Evolutionary conservation across 2,329 filamentous ascomycete species (phyloP).

Genomic region (Emergomyces orientalis): DNA sequence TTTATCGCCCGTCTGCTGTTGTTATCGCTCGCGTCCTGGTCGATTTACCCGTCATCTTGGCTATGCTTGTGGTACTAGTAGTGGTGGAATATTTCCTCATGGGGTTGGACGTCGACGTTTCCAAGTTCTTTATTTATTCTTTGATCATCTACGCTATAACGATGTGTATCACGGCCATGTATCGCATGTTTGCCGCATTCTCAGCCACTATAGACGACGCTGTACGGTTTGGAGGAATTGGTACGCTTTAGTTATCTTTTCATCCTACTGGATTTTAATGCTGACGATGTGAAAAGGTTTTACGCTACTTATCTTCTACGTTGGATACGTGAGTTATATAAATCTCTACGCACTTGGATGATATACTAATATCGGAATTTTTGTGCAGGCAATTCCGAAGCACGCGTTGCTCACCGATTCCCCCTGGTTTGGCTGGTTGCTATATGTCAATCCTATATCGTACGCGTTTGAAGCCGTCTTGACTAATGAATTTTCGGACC

Average conservation of each 20-base stretch:
- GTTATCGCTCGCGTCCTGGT: slow-evolving; percentile 52
- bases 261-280: slow-evolving; percentile 52
- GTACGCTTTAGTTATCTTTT: slow-evolving; percentile 58
- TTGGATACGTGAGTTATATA: slow-evolving; percentile 8
- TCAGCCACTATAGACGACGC: slow-evolving; percentile 57
- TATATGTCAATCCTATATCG: slow-evolving; percentile 44
- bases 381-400: slow-evolving; percentile 47
- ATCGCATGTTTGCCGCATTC: slow-evolving; percentile 56
- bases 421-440: slow-evolving; percentile 59
- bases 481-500: slow-evolving; percentile 54
- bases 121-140: slow-evolving; percentile 9
- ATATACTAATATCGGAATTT: neutral
- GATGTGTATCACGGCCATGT: slow-evolving; percentile 44
- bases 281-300: slow-evolving; percentile 20
- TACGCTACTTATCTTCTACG: slow-evolving; percentile 6
- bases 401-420: slow-evolving; percentile 46
- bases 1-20: slow-evolving; percentile 60
- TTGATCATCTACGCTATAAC: slow-evolving; percentile 8
- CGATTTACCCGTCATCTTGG: slow-evolving; percentile 52
- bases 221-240: slow-evolving; percentile 46
- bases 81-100: slow-evolving; percentile 53
- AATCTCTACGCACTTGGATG: neutral
- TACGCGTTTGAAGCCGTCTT: slow-evolving; percentile 61
- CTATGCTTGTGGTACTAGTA: slow-evolving; percentile 51
- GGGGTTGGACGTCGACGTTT: slow-evolving; percentile 10